Conservation (phyloP, 805 yeast species). For the Lipomyces oligophaga region DNA sequence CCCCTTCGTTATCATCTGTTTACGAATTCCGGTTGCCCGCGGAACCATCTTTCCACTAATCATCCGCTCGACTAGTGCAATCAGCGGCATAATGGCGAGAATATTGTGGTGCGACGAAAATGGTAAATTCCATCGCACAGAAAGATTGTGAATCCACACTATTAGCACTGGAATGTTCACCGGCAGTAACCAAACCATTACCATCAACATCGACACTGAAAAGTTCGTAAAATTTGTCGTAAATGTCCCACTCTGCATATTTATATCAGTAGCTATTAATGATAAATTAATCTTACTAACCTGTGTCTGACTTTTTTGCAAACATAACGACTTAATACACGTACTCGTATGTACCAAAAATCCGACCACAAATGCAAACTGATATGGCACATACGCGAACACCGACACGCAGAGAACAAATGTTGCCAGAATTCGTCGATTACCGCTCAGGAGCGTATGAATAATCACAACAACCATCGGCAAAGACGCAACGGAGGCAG, state of each 20-base stretch:
- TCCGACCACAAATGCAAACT: slow-evolving; percentile 65
- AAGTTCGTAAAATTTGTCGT: slow-evolving; percentile 44
- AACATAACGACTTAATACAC: slow-evolving; percentile 37
- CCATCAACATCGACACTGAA: slow-evolving; percentile 55
- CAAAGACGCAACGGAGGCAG: not conserved
- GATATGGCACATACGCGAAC: slow-evolving; percentile 71
- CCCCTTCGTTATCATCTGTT: slow-evolving; percentile 38
- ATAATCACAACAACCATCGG: not conserved
- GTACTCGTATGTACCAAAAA: slow-evolving; percentile 56
- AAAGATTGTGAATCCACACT: slow-evolving; percentile 77
- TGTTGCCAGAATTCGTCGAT: slow-evolving; percentile 20
- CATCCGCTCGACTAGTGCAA: slow-evolving; percentile 55
- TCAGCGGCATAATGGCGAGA: slow-evolving; percentile 69
- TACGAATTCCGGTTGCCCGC: slow-evolving; percentile 32
- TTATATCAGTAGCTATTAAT: not conserved
- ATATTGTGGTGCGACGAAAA: slow-evolving; percentile 83
- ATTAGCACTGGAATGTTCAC: slow-evolving; percentile 71
- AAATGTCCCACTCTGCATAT: slow-evolving; percentile 5
- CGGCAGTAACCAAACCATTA: slow-evolving; percentile 77
- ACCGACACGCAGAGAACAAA: slow-evolving; percentile 44
- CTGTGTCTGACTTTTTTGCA: slow-evolving; percentile 2
- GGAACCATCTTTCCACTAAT: slow-evolving; percentile 50
- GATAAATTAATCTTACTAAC: slow-evolving; percentile 4
- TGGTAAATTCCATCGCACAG: slow-evolving; percentile 78
- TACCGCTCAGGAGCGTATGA: slow-evolving; percentile 8